Conservation (phyloP, 805 yeast genomes). For the Wickerhamomyces hampshirensis region DNA sequence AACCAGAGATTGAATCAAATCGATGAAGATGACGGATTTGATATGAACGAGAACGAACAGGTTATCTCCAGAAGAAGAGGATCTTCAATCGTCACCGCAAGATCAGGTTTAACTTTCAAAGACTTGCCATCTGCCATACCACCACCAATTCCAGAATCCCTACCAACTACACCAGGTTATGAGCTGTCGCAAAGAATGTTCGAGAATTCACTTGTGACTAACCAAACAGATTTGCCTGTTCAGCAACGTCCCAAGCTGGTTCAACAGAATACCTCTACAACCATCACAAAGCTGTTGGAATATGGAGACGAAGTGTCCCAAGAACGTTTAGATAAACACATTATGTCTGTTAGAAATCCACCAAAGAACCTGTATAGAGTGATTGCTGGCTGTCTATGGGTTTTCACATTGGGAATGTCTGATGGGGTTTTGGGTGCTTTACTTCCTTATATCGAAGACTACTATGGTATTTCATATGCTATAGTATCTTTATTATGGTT, state of each 20-base stretch:
- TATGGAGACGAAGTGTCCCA: slow-evolving; percentile 3
- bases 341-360: slow-evolving; percentile 38
- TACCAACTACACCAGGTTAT: slow-evolving; percentile 38
- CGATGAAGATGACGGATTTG: no score
- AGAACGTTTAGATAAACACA: slow-evolving; percentile 8
- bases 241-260: slow-evolving; percentile 10
- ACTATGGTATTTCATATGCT: slow-evolving; percentile 44
- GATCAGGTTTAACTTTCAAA: slow-evolving; percentile 10
- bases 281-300: slow-evolving; percentile 9
- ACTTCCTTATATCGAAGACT: slow-evolving; percentile 47
- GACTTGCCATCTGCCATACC: slow-evolving; percentile 22
- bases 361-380: slow-evolving; percentile 40
- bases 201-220: slow-evolving; percentile 3
- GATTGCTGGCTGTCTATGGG: slow-evolving; percentile 36
- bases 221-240: not conserved
- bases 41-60: slow-evolving; percentile 1
- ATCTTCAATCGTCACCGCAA: slow-evolving; percentile 3
- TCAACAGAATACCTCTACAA: slow-evolving; percentile 9
- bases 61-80: slow-evolving; percentile 10
- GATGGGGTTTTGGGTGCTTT: slow-evolving; percentile 62
- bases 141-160: slow-evolving; percentile 35
- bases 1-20: no score
- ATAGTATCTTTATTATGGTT: slow-evolving; percentile 57
- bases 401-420: slow-evolving; percentile 37
- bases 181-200: slow-evolving; percentile 23